These are phyloP conservation scores for Colletotrichum caudatum DNA, from an alignment of 2,329 filamentous ascomycete species.

Conservation along the genomic window DNA sequence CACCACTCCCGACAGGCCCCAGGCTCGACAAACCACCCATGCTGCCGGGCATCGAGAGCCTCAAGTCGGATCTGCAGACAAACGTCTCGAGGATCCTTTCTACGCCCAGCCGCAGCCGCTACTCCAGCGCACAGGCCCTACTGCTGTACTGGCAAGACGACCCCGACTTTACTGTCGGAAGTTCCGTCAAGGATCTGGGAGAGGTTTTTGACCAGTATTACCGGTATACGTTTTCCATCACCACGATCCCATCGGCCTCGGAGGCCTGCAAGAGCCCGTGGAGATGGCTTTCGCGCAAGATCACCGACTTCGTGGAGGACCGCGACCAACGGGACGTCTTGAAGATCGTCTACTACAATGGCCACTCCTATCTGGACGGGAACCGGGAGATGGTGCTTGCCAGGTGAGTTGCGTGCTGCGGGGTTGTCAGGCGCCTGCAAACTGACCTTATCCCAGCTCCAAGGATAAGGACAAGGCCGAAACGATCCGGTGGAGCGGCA, in stretches of 20 bases:
- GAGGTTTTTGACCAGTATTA: constrained; percentile 65
- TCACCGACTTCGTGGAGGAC: constrained; percentile 66
- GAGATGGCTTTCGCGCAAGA: constrained; percentile 65
- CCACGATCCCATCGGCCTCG: constrained; percentile 62
- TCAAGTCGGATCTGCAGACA: constrained; percentile 66
- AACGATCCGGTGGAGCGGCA: constrained; percentile 66
- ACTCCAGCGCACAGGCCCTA: constrained; percentile 64
- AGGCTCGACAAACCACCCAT: constrained; percentile 64
- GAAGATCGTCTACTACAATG: constrained; percentile 70
- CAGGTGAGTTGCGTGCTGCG: constrained; percentile 56
- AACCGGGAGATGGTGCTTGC: constrained; percentile 69
- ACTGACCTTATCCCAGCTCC: constrained; percentile 54
- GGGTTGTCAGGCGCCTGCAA: no score
- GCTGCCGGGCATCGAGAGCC: constrained; percentile 62
- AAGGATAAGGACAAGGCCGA: constrained; percentile 58
- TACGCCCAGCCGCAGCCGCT: constrained; percentile 64
- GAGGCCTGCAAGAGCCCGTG: constrained; percentile 63
- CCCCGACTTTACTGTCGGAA: constrained; percentile 52
- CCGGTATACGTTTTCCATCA: constrained; percentile 61
- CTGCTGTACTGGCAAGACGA: constrained; percentile 70
- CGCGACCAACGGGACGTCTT: constrained; percentile 67
- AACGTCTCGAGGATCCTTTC: constrained; percentile 63
- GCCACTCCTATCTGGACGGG: constrained; percentile 65
- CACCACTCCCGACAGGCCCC: constrained; percentile 67
- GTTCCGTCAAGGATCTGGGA: constrained; percentile 60